Percentiles rank a stretch among this genome's conserved stretches.
These are phyloP conservation scores for Mitragyna speciosa DNA, from an alignment of 257 asterid species.

Conservation along the genomic window DNA sequence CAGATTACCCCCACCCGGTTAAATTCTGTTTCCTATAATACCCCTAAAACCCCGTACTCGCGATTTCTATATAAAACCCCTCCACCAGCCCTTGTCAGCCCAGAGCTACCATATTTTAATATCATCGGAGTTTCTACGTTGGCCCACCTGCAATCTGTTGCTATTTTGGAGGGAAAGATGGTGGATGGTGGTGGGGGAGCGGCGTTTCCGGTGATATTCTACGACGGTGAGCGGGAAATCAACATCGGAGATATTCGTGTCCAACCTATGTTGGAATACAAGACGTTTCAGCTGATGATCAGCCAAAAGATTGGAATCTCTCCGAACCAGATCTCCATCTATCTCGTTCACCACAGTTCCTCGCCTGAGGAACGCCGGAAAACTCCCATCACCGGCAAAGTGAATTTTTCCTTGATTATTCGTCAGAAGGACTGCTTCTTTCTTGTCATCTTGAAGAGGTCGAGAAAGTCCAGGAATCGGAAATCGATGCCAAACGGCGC, in stretches of 20 bases:
- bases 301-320: conserved; percentile 85
- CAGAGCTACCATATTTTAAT: background rate
- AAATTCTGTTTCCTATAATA: background rate
- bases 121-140: background rate
- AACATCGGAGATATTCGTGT: conserved; percentile 56
- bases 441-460: conserved; percentile 72
- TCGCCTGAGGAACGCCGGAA: conserved; percentile 49
- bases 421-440: conserved; percentile 57
- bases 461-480: conserved; percentile 59
- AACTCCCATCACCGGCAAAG: conserved; percentile 73
- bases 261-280: conserved; percentile 61
- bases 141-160: background rate
- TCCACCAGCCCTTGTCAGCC: background rate
- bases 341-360: conserved; percentile 45
- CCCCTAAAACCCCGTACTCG: conserved; percentile 21
- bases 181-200: conserved; percentile 65
- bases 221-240: conserved; percentile 80
- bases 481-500: conserved; percentile 38
- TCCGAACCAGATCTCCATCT: conserved; percentile 84
- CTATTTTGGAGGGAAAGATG: conserved; percentile 29
- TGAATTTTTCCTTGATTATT: conserved; percentile 53
- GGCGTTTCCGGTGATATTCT: conserved; percentile 66
- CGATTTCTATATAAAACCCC: conserved; percentile 11
- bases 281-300: conserved; percentile 69
- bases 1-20: conserved; percentile 29